Conservation (phyloP, 2,329 filamentous ascomycete genomes). For the Cladosporium velox region DNA sequence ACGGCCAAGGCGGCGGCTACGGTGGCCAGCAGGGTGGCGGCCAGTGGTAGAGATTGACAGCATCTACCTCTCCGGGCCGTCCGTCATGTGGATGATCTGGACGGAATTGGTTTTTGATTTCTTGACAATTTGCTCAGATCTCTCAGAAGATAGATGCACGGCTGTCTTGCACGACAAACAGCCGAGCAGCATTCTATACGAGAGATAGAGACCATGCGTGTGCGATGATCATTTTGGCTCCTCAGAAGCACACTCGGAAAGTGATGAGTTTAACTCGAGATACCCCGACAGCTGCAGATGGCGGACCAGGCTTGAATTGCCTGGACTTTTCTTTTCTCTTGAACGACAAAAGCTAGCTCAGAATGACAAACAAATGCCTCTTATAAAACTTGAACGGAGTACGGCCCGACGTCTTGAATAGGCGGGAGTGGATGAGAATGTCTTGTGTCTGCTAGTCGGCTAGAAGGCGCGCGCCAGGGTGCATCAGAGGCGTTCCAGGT, state of each 20-base stretch:
- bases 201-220: constrained; percentile 22
- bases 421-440: neutral
- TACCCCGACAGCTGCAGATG: constrained; percentile 19
- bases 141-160: constrained; percentile 13
- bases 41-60: constrained; percentile 20
- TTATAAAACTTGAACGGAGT: neutral
- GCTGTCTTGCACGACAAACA: neutral
- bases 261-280: constrained; percentile 18
- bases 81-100: neutral
- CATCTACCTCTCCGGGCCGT: neutral
- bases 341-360: constrained; percentile 18
- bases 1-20: constrained; percentile 35
- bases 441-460: neutral
- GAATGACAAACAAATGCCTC: constrained; percentile 18
- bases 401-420: neutral
- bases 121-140: constrained; percentile 2
- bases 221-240: constrained; percentile 19
- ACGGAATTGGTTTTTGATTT: constrained; percentile 1
- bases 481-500: neutral
- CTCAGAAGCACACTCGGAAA: constrained; percentile 19
- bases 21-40: constrained; percentile 31
- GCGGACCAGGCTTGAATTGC: constrained; percentile 12
- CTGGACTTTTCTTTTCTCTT: constrained; percentile 5
- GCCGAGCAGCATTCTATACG: neutral
- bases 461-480: neutral